Evolutionary conservation across 768 basidiomycete genomes (phyloP).

Genomic region (Mycena filopes): DNA sequence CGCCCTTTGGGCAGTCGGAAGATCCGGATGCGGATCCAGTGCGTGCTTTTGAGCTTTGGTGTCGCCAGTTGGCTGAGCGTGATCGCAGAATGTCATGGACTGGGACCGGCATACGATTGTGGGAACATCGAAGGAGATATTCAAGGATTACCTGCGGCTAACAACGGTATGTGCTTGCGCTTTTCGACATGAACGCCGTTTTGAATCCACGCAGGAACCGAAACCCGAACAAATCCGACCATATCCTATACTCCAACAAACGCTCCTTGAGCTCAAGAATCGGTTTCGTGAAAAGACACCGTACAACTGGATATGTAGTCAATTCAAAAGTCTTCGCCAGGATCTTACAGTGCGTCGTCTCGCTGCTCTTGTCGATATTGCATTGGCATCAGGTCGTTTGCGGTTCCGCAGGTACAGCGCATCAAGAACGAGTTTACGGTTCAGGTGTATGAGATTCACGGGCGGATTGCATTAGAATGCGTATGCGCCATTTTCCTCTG

Average conservation of each 20-base stretch:
- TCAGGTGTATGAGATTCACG: slow-evolving; percentile 97
- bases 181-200: neutral
- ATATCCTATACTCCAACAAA: slow-evolving; percentile 83
- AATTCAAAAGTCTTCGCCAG: slow-evolving; percentile 97
- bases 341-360: slow-evolving; percentile 88
- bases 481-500: slow-evolving; percentile 56
- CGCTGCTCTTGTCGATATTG: slow-evolving; percentile 36
- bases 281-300: slow-evolving; percentile 83
- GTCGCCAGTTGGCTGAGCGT: slow-evolving; percentile 9
- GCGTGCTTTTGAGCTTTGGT: slow-evolving; percentile 40
- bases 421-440: slow-evolving; percentile 99
- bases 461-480: slow-evolving; percentile 93
- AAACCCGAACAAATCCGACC: slow-evolving; percentile 95
- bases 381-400: slow-evolving; percentile 29
- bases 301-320: slow-evolving; percentile 95
- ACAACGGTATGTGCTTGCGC: slow-evolving; percentile 74
- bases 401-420: slow-evolving; percentile 84
- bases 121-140: slow-evolving; percentile 87
- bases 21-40: slow-evolving; percentile 82
- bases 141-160: slow-evolving; percentile 95
- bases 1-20: slow-evolving; percentile 62
- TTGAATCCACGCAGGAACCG: slow-evolving; percentile 76
- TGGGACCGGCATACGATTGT: slow-evolving; percentile 98
- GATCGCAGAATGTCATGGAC: slow-evolving; percentile 86
- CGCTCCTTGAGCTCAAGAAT: slow-evolving; percentile 85